Base-by-base conservation (phyloP, 2,329 filamentous ascomycete species). In the Ceratocystis variospora region DNA sequence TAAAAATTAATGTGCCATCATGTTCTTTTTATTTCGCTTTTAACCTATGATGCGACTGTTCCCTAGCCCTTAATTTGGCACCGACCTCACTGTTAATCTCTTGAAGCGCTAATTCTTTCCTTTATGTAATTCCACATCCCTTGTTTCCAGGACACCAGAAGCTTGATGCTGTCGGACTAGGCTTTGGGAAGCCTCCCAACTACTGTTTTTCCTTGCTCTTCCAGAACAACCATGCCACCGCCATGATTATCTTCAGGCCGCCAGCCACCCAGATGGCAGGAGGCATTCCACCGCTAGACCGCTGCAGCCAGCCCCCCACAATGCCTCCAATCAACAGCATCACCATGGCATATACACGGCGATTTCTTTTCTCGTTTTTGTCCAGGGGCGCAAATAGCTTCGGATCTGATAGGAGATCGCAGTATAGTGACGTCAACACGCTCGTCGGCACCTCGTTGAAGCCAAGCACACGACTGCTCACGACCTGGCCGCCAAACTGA, bases 371-470 rank as follows among this genome's bases (percentile, higher is more conserved):
- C 17, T 76, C 74, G 68, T 83, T 83, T 12, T 77, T 74, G 57
- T 68, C 69, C 19, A 71, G 67, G 17, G 68, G 70, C 1, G 76
- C 74, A n/a, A 81, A 75, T 12, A 82, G 72, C 46, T 77, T 73
- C 2, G 77, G 77, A 70, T 83, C 81, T 19, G 77, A 79, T 70
- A 80, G 76, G 28, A 83, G 70, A 70, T 83, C 81, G 70, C 78
- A 81, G 70, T 82, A 81, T 48, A 81, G 73, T 66, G 77, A 80
- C n/a, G 81, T 83, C 48, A 83, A 71, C 8, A 83, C 81, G 61
- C 79, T 80, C 0, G 81, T 80, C 0, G 81, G 81, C 57, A 83
- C 73, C 71, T 83, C 81, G 66, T 79, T 79, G 70, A 79, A 80
- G 7, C 79, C 79, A 22, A 83, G 73, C 12, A 77, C 72, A 19